These are phyloP conservation scores for Stagonosporopsis vannaccii DNA, from an alignment of 2,329 filamentous ascomycete genomes.

Conservation along the genomic window DNA sequence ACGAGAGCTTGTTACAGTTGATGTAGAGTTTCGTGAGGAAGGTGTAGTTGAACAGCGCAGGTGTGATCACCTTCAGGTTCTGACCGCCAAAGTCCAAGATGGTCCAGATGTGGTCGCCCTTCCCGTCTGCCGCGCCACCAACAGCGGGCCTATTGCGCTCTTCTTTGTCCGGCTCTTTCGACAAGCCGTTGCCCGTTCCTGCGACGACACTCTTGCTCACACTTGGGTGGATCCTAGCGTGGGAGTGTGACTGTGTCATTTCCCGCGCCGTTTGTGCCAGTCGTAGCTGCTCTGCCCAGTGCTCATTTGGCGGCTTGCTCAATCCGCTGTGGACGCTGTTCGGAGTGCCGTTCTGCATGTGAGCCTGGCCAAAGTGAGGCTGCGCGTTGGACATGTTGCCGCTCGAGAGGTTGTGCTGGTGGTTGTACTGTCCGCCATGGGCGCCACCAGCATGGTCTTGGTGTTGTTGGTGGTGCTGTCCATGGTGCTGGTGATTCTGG, in stretches of 20 bases:
- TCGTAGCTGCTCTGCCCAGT: slow-evolving; percentile 89
- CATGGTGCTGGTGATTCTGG: slow-evolving; percentile 59
- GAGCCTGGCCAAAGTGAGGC: slow-evolving; percentile 66
- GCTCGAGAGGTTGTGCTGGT: slow-evolving; percentile 67
- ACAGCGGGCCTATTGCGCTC: slow-evolving; percentile 71
- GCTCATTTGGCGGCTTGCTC: slow-evolving; percentile 67
- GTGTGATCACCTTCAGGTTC: slow-evolving; percentile 81
- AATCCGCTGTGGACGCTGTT: slow-evolving; percentile 63
- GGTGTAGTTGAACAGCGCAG: slow-evolving; percentile 80
- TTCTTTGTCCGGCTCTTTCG: slow-evolving; percentile 61
- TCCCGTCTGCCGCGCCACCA: slow-evolving; percentile 54
- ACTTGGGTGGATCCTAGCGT: slow-evolving; percentile 73
- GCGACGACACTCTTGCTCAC: slow-evolving; percentile 72
- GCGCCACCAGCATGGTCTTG: slow-evolving; percentile 58
- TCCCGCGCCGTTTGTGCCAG: slow-evolving; percentile 76
- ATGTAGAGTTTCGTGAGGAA: slow-evolving; percentile 94
- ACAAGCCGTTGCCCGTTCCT: slow-evolving; percentile 58
- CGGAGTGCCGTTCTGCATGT: slow-evolving; percentile 67
- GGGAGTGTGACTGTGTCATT: slow-evolving; percentile 75
- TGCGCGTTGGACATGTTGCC: slow-evolving; percentile 71
- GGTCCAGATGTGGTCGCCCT: slow-evolving; percentile 78
- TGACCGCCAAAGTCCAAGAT: slow-evolving; percentile 97
- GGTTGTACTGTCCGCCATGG: slow-evolving; percentile 66
- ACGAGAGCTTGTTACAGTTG: slow-evolving; percentile 86
- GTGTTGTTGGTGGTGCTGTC: slow-evolving; percentile 68